Evolutionary conservation across 345 rosid species (phyloP), one percentile per base, ranked within the genome.

Genomic region (Pugionium dolabratum): DNA sequence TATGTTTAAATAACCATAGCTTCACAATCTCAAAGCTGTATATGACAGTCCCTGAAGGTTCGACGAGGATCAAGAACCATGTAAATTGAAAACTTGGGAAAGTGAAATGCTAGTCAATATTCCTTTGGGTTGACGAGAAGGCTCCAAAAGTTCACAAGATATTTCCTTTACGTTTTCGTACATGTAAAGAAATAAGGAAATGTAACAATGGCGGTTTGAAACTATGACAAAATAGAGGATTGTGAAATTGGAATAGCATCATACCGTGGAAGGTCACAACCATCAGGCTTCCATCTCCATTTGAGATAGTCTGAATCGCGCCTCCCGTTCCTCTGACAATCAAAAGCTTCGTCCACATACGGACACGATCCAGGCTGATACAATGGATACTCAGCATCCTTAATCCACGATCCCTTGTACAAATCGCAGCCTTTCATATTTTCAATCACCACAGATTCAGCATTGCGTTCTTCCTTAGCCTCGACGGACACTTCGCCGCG

Each of bases 281-380:
- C 95, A 49, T 94, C 74, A 32, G 99, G 99, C 82, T 88, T 84
- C 99, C 99, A 94, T 32, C 83, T 79, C 99, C 95, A 90, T 36
- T 70, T 66, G 25, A 90, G 75, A 82, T 88, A 94, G 4, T 78
- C 84, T 0, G 89, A 79, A 79, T 88, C 99, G 2, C 51, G 66
- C 62, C 99, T 82, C 29, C 96, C 97, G 39, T 90, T 94, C 55
- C 49, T 67, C 50, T 86, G 95, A 79, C 99, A 94, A 77, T 88
- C 95, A 68, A 82, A 90, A 65, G 90, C 95, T 59, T 84, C 95
- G 40, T 94, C 99, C 0, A 94, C 96, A 25, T 78, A 90, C 32
- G 97, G 91, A 78, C 97, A 94, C n/a, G 95, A 84, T 49, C 86
- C 87, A 1, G 99, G 85, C 50, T 67, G 60, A 67, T 90, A 94